A percentile compares a stretch with the other conserved stretches of the same genome.
Conservation (phyloP, 192 early-diverging fungal species). For the Podila verticillata region DNA sequence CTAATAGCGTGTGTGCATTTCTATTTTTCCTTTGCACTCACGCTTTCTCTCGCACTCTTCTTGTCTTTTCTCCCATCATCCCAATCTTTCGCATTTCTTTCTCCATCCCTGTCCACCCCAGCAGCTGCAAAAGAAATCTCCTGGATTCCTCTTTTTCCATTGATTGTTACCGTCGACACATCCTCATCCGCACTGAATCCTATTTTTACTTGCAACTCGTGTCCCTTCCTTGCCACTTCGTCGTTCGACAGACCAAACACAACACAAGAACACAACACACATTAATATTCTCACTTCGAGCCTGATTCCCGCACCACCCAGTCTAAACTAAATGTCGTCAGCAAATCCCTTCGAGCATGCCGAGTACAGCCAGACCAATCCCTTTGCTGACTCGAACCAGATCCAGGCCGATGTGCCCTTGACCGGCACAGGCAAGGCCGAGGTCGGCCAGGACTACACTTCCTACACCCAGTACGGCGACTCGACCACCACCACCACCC, state of each 20-base stretch:
- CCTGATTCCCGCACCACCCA: no score
- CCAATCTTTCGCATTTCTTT: not conserved
- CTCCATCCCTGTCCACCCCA: no score
- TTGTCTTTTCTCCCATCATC: not conserved
- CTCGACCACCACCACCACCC: slow-evolving; percentile 25
- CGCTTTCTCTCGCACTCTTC: not conserved
- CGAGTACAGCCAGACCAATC: slow-evolving; percentile 57
- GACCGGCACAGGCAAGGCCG: slow-evolving; percentile 25
- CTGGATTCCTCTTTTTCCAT: no score
- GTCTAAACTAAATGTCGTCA: slow-evolving; percentile 8
- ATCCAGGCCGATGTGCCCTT: slow-evolving; percentile 54
- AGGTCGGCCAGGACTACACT: slow-evolving; percentile 42
- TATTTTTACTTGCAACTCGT: no score
- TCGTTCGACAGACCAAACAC: no score
- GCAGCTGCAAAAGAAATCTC: no score
- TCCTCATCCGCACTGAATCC: no score
- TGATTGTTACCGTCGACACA: no score
- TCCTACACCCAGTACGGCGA: slow-evolving; percentile 47
- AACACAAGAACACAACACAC: no score
- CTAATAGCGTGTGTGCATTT: not conserved
- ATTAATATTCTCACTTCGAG: no score
- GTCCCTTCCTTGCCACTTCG: no score
- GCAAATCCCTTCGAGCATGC: slow-evolving; percentile 52
- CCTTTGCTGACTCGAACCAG: slow-evolving; percentile 61
- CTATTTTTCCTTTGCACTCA: not conserved